Evolutionary conservation across 2,329 filamentous ascomycete species (phyloP).

Genomic region (Trichoderma sp.): DNA sequence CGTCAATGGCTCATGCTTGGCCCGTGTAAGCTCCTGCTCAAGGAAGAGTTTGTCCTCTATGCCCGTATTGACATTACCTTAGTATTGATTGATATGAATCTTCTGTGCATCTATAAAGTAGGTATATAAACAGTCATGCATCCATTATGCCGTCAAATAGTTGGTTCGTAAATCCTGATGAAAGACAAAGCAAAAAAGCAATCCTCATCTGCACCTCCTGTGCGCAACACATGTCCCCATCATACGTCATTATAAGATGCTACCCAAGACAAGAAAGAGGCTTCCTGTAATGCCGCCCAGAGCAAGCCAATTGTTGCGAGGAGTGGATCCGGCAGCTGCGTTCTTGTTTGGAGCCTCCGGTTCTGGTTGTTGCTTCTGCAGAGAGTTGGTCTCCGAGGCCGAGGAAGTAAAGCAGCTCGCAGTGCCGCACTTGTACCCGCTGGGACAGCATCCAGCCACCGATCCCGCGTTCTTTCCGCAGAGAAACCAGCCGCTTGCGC

Average conservation of each 20-base stretch:
- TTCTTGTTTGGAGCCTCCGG: slow-evolving; percentile 35
- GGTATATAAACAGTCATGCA: not conserved
- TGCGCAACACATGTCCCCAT: not conserved
- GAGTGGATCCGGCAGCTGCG: not conserved
- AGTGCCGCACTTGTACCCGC: slow-evolving; percentile 69
- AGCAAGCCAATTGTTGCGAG: not conserved
- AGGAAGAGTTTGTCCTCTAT: not conserved
- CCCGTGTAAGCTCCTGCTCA: not conserved
- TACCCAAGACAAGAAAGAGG: slow-evolving; percentile 3
- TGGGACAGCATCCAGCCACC: slow-evolving; percentile 80
- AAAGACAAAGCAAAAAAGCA: not conserved
- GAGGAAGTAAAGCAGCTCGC: slow-evolving; percentile 64
- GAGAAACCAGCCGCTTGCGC: slow-evolving; percentile 79
- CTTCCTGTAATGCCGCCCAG: not conserved
- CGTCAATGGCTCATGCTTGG: not conserved
- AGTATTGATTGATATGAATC: not conserved
- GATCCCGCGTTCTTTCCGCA: slow-evolving; percentile 54
- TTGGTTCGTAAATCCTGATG: not conserved
- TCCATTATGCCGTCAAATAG: not conserved
- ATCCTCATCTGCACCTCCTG: too few species aligned
- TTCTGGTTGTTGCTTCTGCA: slow-evolving; percentile 45
- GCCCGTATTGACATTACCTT: not conserved
- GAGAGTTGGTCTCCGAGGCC: slow-evolving; percentile 52
- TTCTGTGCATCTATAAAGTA: slow-evolving; percentile 1
- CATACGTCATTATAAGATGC: not conserved